phyloP scores from a whole-genome alignment of 2,329 filamentous ascomycete species.

The Sporothrix phasma region DNA sequence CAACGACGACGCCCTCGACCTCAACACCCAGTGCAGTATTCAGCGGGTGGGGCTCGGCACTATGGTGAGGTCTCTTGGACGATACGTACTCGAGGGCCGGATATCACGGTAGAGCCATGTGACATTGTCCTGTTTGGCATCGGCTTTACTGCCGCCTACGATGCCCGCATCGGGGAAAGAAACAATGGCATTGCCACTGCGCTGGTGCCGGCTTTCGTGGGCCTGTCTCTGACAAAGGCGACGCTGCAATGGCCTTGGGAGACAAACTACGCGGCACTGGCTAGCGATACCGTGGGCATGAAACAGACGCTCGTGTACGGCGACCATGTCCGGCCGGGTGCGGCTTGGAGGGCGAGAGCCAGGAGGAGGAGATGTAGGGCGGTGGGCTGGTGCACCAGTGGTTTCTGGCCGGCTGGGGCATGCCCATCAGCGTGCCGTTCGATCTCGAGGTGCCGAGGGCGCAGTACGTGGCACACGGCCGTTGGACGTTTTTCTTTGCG shows the following conservation, averaged over 20 bases:
- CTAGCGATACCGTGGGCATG: conserved; percentile 35
- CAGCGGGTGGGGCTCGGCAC: conserved; percentile 33
- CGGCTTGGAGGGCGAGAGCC: conserved; percentile 11
- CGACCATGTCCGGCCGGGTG: conserved; percentile 8
- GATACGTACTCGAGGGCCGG: neutral
- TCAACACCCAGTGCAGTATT: conserved; percentile 18
- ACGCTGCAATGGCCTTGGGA: conserved; percentile 38
- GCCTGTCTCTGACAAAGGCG: conserved; percentile 29
- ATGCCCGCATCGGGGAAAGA: conserved; percentile 20
- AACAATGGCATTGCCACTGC: conserved; percentile 19
- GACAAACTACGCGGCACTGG: conserved; percentile 34
- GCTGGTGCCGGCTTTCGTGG: conserved; percentile 21
- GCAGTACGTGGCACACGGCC: conserved; percentile 25
- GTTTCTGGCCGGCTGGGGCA: conserved; percentile 40
- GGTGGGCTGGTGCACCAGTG: conserved; percentile 28
- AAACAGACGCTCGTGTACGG: conserved; percentile 30
- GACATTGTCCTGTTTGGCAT: conserved; percentile 33
- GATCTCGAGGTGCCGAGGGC: conserved; percentile 31
- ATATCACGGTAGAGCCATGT: conserved; percentile 20
- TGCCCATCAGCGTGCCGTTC: conserved; percentile 41
- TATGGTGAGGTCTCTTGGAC: neutral
- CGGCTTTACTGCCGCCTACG: conserved; percentile 28
- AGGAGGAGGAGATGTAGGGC: conserved; percentile 21
- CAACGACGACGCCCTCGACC: conserved; percentile 28
- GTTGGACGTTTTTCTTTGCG: conserved; percentile 33